Evolutionary conservation across 306 rosid genomes (phyloP).

Genomic region (Gynostemma pentaphyllum): DNA sequence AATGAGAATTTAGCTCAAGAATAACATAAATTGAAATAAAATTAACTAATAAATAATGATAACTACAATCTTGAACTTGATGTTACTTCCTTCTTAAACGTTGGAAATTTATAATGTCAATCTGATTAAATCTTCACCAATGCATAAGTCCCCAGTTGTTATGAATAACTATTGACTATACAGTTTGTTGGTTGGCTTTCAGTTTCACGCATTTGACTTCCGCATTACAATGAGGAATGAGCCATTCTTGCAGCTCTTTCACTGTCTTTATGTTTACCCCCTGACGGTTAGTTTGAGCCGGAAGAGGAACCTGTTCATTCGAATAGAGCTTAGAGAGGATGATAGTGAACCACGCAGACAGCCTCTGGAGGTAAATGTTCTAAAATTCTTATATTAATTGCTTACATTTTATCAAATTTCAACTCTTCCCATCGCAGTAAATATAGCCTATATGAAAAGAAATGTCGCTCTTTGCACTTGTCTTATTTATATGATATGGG

Average conservation of each 20-base stretch:
- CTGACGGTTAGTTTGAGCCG: constrained; percentile 88
- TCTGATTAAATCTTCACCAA: neutral
- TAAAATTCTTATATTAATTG: neutral
- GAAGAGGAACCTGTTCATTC: constrained; percentile 85
- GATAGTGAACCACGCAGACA: constrained; percentile 80
- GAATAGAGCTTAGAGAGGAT: constrained; percentile 85
- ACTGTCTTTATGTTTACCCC: constrained; percentile 89
- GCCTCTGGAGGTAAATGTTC: constrained; percentile 68
- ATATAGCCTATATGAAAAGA: constrained; percentile 5
- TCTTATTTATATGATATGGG: constrained; percentile 8
- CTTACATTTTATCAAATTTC: neutral
- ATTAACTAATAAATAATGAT: neutral
- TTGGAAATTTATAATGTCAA: neutral
- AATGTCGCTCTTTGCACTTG: constrained; percentile 2
- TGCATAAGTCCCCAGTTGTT: neutral
- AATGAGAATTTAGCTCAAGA: neutral
- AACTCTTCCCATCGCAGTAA: neutral
- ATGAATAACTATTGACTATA: constrained; percentile 5
- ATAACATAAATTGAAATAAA: neutral
- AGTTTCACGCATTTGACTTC: constrained; percentile 99
- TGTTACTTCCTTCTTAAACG: neutral
- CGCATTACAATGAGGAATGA: constrained; percentile 90
- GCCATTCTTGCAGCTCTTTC: constrained; percentile 98
- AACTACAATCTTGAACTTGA: neutral
- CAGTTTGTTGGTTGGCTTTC: constrained; percentile 26